Percentiles rank a stretch among this genome's conserved stretches.
Conservation (phyloP, 177 flowering plant species). For the Vitis hybrid region DNA sequence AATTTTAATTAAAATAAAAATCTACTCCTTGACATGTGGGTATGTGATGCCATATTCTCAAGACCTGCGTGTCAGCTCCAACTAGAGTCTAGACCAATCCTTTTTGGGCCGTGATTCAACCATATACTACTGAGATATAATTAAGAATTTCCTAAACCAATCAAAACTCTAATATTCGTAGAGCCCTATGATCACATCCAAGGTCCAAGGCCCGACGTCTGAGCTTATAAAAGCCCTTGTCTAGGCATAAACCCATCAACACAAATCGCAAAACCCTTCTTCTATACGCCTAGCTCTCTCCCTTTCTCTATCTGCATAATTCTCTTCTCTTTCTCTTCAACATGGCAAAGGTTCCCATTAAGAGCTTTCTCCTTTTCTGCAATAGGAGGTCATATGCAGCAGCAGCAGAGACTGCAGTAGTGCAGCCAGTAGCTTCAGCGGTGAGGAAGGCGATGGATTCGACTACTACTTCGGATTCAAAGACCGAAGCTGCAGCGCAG, state of each 20-base stretch:
- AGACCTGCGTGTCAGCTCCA: no score
- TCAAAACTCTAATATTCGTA: no score
- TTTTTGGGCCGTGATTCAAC: neutral
- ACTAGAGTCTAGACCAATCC: neutral
- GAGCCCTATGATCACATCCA: no score
- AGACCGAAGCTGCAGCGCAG: neutral
- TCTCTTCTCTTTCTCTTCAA: neutral
- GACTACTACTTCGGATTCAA: neutral
- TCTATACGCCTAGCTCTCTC: neutral
- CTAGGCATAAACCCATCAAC: neutral
- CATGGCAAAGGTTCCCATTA: constrained; percentile 17
- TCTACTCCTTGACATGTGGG: no score
- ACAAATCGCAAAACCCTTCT: no score
- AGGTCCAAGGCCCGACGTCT: neutral
- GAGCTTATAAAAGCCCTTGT: neutral
- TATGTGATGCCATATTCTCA: no score
- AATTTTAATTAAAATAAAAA: no score
- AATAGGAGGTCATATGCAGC: constrained; percentile 14
- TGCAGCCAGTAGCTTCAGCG: constrained; percentile 1
- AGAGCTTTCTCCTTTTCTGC: constrained; percentile 6
- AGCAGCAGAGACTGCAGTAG: constrained; percentile 7
- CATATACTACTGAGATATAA: no score
- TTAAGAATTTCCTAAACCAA: no score
- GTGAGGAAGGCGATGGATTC: constrained; percentile 9
- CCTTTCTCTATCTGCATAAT: neutral